These are phyloP conservation scores for Metarhizium humberi DNA, from an alignment of 2,329 filamentous ascomycete species.

Conservation along the genomic window DNA sequence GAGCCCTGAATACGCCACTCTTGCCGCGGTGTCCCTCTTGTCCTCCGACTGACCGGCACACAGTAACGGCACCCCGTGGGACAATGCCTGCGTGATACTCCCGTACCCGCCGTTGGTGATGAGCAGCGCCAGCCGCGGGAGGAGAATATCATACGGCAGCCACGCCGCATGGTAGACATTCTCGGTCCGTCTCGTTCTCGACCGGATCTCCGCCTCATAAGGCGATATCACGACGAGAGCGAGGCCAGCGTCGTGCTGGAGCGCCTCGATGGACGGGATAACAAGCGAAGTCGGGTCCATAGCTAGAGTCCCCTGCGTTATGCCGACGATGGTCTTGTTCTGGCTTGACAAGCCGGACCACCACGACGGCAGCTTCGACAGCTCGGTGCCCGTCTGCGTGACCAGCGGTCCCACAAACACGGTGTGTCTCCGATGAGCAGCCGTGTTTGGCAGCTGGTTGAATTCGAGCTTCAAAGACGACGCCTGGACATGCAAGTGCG, in stretches of 20 bases:
- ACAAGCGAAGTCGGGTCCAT: slow-evolving; percentile 27
- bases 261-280: slow-evolving; percentile 25
- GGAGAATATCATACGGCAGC: slow-evolving; percentile 26
- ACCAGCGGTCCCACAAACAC: slow-evolving; percentile 26
- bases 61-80: slow-evolving; percentile 23
- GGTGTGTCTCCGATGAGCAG: slow-evolving; percentile 11
- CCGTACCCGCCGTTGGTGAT: slow-evolving; percentile 29
- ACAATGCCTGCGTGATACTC: slow-evolving; percentile 26
- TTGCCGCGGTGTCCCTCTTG: slow-evolving; percentile 26
- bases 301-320: slow-evolving; percentile 29
- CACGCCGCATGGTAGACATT: slow-evolving; percentile 24
- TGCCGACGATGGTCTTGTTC: slow-evolving; percentile 21
- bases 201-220: slow-evolving; percentile 16
- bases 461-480: slow-evolving; percentile 26
- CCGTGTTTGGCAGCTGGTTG: slow-evolving; percentile 13
- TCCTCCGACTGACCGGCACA: slow-evolving; percentile 28
- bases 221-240: slow-evolving; percentile 25
- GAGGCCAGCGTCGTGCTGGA: slow-evolving; percentile 16
- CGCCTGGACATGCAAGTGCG: slow-evolving; percentile 28
- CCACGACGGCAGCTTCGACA: slow-evolving; percentile 18
- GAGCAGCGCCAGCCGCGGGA: slow-evolving; percentile 23
- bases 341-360: slow-evolving; percentile 19
- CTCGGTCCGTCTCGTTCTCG: slow-evolving; percentile 9
- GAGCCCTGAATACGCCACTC: slow-evolving; percentile 20
- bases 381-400: slow-evolving; percentile 8